These are phyloP conservation scores for Rhizopus arrhizus DNA, from an alignment of 371 early-diverging fungal species.

Conservation along the genomic window DNA sequence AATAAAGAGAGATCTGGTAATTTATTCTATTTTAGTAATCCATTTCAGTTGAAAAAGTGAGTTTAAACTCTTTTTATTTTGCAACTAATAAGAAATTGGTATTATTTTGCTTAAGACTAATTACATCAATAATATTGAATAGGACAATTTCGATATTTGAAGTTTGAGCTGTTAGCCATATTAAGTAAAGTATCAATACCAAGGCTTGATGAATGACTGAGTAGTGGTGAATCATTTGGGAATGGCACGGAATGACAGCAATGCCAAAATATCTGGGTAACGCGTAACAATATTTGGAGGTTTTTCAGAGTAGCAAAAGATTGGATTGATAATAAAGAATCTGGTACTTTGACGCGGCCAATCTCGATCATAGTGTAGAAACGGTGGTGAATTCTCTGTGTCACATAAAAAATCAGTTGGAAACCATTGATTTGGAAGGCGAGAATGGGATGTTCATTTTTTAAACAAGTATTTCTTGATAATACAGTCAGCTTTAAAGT, in stretches of 20 bases:
- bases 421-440: slow-evolving; percentile 20
- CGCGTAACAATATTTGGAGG: slow-evolving; percentile 20
- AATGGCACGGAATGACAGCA: slow-evolving; percentile 17
- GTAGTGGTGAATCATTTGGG: slow-evolving; percentile 16
- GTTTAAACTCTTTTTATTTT: slow-evolving; percentile 11
- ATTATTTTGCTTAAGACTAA: slow-evolving; percentile 7
- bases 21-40: slow-evolving; percentile 11
- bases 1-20: slow-evolving; percentile 13
- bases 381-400: slow-evolving; percentile 17
- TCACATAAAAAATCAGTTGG: slow-evolving; percentile 22
- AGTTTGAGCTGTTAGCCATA: slow-evolving; percentile 21
- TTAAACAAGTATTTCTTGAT: slow-evolving; percentile 26
- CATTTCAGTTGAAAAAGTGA: slow-evolving; percentile 13
- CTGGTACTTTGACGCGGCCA: slow-evolving; percentile 20
- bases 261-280: slow-evolving; percentile 15
- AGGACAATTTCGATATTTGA: slow-evolving; percentile 22
- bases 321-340: slow-evolving; percentile 19
- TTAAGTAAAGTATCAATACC: slow-evolving; percentile 19
- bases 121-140: slow-evolving; percentile 16
- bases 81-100: not conserved
- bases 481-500: slow-evolving; percentile 22
- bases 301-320: slow-evolving; percentile 19
- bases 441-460: slow-evolving; percentile 16
- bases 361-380: slow-evolving; percentile 23
- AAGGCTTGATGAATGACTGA: slow-evolving; percentile 20